Conservation (phyloP, 768 basidiomycete species). For the Paxillus rubicundulus region DNA sequence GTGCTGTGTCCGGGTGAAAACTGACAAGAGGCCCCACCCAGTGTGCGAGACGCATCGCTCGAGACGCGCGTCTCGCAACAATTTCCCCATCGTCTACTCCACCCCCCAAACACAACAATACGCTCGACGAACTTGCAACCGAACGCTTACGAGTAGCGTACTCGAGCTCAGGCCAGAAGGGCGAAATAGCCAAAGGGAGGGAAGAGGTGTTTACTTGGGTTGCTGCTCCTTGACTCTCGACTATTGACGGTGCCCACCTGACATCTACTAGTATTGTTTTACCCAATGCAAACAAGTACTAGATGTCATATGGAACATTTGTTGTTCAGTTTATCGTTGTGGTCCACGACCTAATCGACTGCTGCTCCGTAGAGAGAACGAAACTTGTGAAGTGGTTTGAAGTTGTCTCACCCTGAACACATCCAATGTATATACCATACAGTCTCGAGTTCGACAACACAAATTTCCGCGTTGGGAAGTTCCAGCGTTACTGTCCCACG, state of each 20-base stretch:
- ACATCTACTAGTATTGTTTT: too few relatives aligned
- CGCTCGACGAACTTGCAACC: conserved; percentile 70
- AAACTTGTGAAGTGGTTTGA: too few relatives aligned
- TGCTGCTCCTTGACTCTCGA: conserved; percentile 17
- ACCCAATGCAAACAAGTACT: too few relatives aligned
- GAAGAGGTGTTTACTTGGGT: conserved; percentile 49
- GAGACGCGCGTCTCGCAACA: conserved; percentile 36
- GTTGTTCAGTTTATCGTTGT: too few relatives aligned
- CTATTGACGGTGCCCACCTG: too few relatives aligned
- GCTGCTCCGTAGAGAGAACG: too few relatives aligned
- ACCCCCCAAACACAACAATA: conserved; percentile 50
- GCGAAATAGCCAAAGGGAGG: conserved; percentile 39
- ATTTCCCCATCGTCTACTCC: conserved; percentile 58
- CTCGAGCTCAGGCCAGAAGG: conserved; percentile 39
- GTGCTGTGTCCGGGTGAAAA: background rate
- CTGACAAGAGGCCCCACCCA: conserved; percentile 25
- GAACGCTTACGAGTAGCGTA: conserved; percentile 68
- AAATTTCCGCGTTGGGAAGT: background rate
- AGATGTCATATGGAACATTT: too few relatives aligned
- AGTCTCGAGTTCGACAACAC: too few relatives aligned
- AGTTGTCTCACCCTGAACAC: too few relatives aligned
- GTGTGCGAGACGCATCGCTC: conserved; percentile 59
- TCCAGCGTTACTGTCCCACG: background rate
- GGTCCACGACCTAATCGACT: too few relatives aligned
- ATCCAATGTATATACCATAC: too few relatives aligned